phyloP scores from a whole-genome alignment of 768 basidiomycete species.

The Tricholoma matsutake region DNA sequence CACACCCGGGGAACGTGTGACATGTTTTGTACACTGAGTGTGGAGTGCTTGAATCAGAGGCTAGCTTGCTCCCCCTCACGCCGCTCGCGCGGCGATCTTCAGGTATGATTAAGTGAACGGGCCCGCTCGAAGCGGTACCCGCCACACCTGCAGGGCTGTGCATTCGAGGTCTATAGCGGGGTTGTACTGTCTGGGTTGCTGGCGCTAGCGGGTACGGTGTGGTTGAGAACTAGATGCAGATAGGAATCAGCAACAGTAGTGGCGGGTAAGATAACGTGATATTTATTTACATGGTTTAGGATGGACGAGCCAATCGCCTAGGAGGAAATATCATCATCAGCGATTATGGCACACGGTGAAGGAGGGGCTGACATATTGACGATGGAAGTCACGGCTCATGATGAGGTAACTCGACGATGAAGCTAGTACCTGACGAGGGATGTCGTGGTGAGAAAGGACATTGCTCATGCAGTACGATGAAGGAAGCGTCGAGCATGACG shows the following conservation, averaged over 20 bases:
- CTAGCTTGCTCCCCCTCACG: constrained; percentile 1
- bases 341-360: not conserved
- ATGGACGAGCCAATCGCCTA: not conserved
- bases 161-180: not conserved
- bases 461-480: not conserved
- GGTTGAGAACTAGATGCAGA: not conserved
- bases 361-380: not conserved
- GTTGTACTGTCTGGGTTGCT: not conserved
- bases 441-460: not conserved
- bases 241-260: not conserved
- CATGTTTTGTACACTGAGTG: not conserved
- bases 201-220: not conserved
- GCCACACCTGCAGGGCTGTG: constrained; percentile 2
- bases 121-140: constrained; percentile 3
- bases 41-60: constrained; percentile 3
- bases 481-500: not conserved
- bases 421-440: not conserved
- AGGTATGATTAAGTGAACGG: constrained; percentile 2
- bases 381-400: not conserved
- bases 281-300: not conserved
- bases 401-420: not conserved
- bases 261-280: not conserved
- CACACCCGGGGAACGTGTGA: not conserved
- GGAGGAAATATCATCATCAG: not conserved
- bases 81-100: not conserved